A percentile compares a stretch with the other conserved stretches of the same genome.
Conservation (phyloP, 2,329 filamentous ascomycete species). For the Trichoderma guizhouense region DNA sequence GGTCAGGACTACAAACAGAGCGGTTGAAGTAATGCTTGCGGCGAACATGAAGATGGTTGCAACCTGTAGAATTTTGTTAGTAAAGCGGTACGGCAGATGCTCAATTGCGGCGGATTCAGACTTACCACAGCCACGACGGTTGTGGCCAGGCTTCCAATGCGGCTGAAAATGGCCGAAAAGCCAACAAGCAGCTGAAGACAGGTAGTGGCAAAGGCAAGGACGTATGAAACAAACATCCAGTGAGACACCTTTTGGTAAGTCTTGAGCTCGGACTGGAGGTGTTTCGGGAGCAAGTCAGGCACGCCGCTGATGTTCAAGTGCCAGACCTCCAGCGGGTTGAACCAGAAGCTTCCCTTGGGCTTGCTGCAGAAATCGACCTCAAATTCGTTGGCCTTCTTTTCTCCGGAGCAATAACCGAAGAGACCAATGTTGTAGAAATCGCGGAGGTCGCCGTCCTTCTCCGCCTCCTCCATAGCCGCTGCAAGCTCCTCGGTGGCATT, state of each 20-base stretch:
- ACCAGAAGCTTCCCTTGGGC: constrained; percentile 12
- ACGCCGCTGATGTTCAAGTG: constrained; percentile 3
- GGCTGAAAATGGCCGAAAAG: constrained; percentile 11
- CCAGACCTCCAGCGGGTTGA: constrained; percentile 14
- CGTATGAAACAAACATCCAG: constrained; percentile 16
- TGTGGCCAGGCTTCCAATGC: not conserved
- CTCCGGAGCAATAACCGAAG: constrained; percentile 9
- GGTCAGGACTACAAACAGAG: not conserved
- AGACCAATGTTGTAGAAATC: constrained; percentile 13
- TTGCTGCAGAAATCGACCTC: constrained; percentile 5
- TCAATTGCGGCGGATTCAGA: not conserved
- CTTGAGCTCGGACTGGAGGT: constrained; percentile 5
- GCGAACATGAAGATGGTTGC: not conserved
- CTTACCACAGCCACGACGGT: constrained; percentile 4
- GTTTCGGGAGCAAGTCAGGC: not conserved
- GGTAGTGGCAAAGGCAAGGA: not conserved
- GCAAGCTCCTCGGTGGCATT: constrained; percentile 6
- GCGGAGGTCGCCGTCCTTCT: not conserved
- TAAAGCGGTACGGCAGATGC: not conserved
- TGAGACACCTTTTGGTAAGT: constrained; percentile 9
- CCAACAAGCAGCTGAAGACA: not conserved
- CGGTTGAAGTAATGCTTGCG: not conserved
- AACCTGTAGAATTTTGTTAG: not conserved
- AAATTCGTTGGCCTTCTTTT: not conserved
- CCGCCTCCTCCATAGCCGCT: constrained; percentile 3